A percentile compares a stretch with the other conserved stretches of the same genome.
phyloP scores from a whole-genome alignment of 164 flowering plant species.

The Sextonia rubra region DNA sequence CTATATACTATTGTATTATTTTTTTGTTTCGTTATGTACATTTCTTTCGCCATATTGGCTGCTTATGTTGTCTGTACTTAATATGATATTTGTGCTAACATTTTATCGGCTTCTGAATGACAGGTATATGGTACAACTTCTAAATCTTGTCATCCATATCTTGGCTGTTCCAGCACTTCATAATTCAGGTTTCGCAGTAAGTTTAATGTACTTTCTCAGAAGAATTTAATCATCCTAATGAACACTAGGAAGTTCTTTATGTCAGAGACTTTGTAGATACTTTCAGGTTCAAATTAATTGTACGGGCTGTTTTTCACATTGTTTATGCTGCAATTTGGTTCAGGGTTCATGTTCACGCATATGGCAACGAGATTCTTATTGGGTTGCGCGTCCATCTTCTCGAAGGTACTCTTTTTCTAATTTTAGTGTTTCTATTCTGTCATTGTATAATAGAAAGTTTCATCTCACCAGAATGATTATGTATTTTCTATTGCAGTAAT shows the following conservation, averaged over 20 bases:
- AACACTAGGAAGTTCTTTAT: background rate
- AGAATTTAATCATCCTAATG: background rate
- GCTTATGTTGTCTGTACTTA: background rate
- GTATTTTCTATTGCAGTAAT: slow-evolving; percentile 52
- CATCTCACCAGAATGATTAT: slow-evolving; percentile 1
- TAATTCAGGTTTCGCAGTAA: slow-evolving; percentile 95
- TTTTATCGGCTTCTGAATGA: background rate
- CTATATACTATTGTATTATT: background rate
- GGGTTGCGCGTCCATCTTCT: slow-evolving; percentile 93
- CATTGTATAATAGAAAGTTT: background rate
- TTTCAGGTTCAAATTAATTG: no score
- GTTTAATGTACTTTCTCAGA: slow-evolving; percentile 17
- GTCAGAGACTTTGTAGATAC: background rate
- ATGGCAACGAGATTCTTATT: slow-evolving; percentile 97
- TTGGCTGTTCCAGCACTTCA: slow-evolving; percentile 93
- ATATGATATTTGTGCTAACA: background rate
- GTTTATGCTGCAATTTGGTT: background rate
- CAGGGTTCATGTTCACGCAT: slow-evolving; percentile 97
- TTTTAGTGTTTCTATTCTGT: background rate
- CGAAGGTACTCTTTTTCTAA: slow-evolving; percentile 49
- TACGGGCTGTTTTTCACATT: background rate
- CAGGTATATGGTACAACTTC: slow-evolving; percentile 96
- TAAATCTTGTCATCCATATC: slow-evolving; percentile 67
- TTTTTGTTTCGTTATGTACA: background rate
- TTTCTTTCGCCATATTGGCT: background rate